phyloP scores from a whole-genome alignment of 306 rosid species.

The Sesbania bispinosa region DNA sequence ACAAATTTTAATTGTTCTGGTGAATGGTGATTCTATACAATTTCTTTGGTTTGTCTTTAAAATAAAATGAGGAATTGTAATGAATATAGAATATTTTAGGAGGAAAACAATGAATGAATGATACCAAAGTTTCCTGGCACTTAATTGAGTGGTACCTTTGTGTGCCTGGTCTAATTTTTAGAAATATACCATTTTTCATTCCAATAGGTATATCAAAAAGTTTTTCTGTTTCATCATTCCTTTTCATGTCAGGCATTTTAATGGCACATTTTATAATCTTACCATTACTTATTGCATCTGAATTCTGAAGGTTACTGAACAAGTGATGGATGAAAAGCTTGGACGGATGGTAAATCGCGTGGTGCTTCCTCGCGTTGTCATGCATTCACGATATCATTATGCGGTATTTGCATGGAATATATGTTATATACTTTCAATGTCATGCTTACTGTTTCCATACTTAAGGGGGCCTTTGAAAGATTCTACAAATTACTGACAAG shows the following conservation, averaged over 20 bases:
- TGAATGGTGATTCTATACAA: not conserved
- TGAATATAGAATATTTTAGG: not conserved
- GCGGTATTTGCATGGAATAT: conserved; percentile 47
- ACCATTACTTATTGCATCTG: conserved; percentile 20
- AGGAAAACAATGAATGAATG: not conserved
- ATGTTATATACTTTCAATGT: not conserved
- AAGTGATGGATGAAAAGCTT: conserved; percentile 87
- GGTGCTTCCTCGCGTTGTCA: conserved; percentile 96
- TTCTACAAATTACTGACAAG: conserved; percentile 22
- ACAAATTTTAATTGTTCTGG: not conserved
- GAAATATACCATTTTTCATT: not conserved
- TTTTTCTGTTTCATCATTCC: not conserved
- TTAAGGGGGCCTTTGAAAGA: not conserved
- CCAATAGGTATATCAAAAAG: not conserved
- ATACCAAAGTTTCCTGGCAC: not conserved
- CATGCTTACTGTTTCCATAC: conserved; percentile 7
- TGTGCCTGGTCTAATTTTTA: not conserved
- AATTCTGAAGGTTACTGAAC: conserved; percentile 87
- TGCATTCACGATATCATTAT: conserved; percentile 94
- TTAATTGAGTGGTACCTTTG: not conserved
- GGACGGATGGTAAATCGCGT: conserved; percentile 90
- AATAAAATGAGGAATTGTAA: not conserved
- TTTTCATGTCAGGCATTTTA: conserved; percentile 11
- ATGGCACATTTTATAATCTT: not conserved
- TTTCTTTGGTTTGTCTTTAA: conserved; percentile 10